phyloP scores from a whole-genome alignment of 768 basidiomycete genomes.

The Daedaleopsis sinensis region DNA sequence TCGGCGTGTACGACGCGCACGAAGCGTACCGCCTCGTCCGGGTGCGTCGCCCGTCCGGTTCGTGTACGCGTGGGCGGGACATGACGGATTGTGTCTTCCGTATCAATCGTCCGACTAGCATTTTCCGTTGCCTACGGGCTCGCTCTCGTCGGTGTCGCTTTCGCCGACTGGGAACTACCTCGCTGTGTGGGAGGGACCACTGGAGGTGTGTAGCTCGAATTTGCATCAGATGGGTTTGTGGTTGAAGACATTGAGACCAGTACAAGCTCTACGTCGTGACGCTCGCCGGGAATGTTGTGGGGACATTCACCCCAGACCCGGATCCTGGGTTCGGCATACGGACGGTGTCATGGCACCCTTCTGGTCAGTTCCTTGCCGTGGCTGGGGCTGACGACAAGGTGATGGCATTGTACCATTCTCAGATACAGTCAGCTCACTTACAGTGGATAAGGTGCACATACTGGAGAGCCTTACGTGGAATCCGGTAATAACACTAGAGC shows the following conservation, averaged over 20 bases:
- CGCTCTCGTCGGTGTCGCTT: conserved; percentile 68
- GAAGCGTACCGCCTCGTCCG: conserved; percentile 73
- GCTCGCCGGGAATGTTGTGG: conserved; percentile 63
- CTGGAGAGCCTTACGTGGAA: conserved; percentile 80
- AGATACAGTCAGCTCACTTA: neutral
- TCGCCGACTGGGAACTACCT: conserved; percentile 79
- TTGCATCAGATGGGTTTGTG: neutral
- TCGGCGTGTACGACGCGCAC: conserved; percentile 80
- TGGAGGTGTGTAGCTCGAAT: conserved; percentile 56
- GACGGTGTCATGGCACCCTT: conserved; percentile 83
- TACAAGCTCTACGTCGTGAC: conserved; percentile 77
- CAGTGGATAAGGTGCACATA: conserved; percentile 64
- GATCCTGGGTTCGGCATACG: conserved; percentile 89
- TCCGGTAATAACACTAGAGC: conserved; percentile 61
- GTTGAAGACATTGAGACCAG: conserved; percentile 38
- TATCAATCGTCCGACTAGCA: conserved; percentile 53
- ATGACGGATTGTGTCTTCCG: neutral
- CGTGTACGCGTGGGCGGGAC: neutral
- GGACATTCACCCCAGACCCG: conserved; percentile 67
- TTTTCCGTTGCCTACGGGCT: conserved; percentile 77
- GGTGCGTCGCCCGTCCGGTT: conserved; percentile 43
- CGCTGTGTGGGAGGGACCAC: conserved; percentile 81
- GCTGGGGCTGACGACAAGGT: conserved; percentile 93
- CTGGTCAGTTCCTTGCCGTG: conserved; percentile 77
- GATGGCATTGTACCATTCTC: neutral